Evolutionary conservation across 768 basidiomycete genomes (phyloP).

Genomic region (Pisolithus marmoratus): DNA sequence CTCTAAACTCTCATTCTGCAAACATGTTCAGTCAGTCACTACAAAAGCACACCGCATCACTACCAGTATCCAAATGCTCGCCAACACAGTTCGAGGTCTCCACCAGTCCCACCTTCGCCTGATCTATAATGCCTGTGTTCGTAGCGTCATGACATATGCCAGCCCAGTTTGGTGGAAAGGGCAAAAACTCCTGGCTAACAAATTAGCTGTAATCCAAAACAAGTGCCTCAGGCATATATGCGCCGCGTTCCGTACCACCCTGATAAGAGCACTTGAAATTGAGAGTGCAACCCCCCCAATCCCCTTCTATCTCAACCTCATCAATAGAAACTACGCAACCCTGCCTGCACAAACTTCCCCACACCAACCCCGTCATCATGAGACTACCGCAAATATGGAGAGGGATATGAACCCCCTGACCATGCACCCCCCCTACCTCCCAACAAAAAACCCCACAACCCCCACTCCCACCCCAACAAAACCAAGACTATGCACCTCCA

Average conservation of each 20-base stretch:
- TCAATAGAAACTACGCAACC: not conserved
- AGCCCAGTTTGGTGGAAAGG: not conserved
- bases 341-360: conserved; percentile 5
- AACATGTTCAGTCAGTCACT: conserved; percentile 23
- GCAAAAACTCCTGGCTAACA: not conserved
- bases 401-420: too few relatives aligned
- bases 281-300: conserved; percentile 32
- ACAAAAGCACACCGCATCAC: conserved; percentile 12
- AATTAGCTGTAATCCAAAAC: not conserved
- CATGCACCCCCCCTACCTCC: too few relatives aligned
- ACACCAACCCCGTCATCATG: not conserved
- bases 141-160: too few relatives aligned
- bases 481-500: too few relatives aligned
- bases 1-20: conserved; percentile 26
- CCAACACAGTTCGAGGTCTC: too few relatives aligned
- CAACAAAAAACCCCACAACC: too few relatives aligned
- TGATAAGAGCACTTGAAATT: conserved; percentile 25
- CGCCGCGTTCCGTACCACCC: conserved; percentile 30
- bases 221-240: conserved; percentile 22
- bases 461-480: too few relatives aligned
- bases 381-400: too few relatives aligned
- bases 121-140: not conserved
- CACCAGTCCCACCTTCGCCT: not conserved
- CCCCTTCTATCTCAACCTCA: not conserved
- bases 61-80: conserved; percentile 21